Conservation (phyloP, 2,329 filamentous ascomycete genomes). For the Emmonsia crescens region DNA sequence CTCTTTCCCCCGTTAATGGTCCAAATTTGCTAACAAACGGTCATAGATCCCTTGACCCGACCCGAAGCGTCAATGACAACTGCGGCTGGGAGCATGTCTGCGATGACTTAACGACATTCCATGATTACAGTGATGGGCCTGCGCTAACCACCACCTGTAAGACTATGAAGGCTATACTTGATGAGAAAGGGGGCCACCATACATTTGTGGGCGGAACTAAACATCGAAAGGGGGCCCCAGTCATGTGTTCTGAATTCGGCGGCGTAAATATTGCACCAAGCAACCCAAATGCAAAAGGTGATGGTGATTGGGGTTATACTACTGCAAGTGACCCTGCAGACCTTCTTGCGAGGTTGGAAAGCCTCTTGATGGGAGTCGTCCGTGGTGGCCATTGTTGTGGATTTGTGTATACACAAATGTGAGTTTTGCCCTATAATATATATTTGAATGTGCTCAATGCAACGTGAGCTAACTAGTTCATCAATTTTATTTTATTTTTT, state of each 20-base stretch:
- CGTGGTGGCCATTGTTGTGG: slow-evolving; percentile 48
- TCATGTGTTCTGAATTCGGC: slow-evolving; percentile 58
- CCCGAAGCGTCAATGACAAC: slow-evolving; percentile 58
- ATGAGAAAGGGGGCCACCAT: slow-evolving; percentile 40
- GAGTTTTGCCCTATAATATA: slow-evolving; percentile 27
- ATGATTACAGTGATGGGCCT: slow-evolving; percentile 53
- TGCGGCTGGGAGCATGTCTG: slow-evolving; percentile 60
- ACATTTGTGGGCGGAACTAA: slow-evolving; percentile 46
- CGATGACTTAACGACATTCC: slow-evolving; percentile 56
- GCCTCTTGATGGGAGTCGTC: slow-evolving; percentile 48
- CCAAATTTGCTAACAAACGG: neutral
- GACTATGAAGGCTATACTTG: slow-evolving; percentile 43
- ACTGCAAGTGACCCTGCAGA: slow-evolving; percentile 52
- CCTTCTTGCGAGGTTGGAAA: slow-evolving; percentile 47
- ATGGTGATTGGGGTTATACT: slow-evolving; percentile 57
- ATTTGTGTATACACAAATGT: slow-evolving; percentile 58
- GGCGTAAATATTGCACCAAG: slow-evolving; percentile 54
- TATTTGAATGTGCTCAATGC: neutral
- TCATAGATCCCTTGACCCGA: slow-evolving; percentile 46
- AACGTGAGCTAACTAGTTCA: neutral
- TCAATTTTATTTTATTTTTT: neutral
- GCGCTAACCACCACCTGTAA: slow-evolving; percentile 46
- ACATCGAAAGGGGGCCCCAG: slow-evolving; percentile 46
- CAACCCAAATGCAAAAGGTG: slow-evolving; percentile 30
- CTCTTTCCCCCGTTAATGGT: neutral